Evolutionary conservation across 1,284 basidiomycete species (phyloP), one percentile per base, ranked within the genome.

Genomic region (Wallemia hederae): DNA sequence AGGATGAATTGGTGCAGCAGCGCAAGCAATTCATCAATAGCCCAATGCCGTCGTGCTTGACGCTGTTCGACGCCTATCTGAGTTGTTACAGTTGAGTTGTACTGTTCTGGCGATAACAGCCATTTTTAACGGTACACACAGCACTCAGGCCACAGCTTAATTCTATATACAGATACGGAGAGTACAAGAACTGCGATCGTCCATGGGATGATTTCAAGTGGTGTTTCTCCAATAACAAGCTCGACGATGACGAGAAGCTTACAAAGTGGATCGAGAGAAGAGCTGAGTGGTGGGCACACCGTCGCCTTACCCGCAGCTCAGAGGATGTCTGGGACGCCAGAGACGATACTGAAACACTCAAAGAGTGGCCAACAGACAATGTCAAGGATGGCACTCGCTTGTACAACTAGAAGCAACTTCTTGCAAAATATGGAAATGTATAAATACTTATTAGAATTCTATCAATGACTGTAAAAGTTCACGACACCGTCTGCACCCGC

Each of bases 141-240:
- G 89, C 82, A 49, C 76, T 94, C 34, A 78, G 81, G 27, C 78
- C 80, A 9, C 91, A 96, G 70, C 71, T 91, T 61, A 83, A 82
- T 65, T 81, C 83, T 1, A 73, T 94, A 58, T 97, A 97, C 70
- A 78, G 92, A 65, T 81, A 83, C 66, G 92, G 92, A 2, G 75
- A 79, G 59, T 77, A 83, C 66, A 76, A 82, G 1, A 78, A 81
- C 63, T 97, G 92, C 70, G 74, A 74, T 0, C 75, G 76, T 60
- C 90, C 92, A 69, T 77, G 83, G 67, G 82, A 89, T 64, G 90
- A 94, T 66, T 92, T 92, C 77, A 96, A 96, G 72, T 94, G 86
- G 72, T 98, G 92, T 72, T 74, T 96, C 74, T 83, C 81, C 62
- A 73, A 84, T 64, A 91, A 90, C 69, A 76, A 78, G 25, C 74